Base-by-base conservation (phyloP, 2,329 filamentous ascomycete genomes). In the Zasmidium cellare region DNA sequence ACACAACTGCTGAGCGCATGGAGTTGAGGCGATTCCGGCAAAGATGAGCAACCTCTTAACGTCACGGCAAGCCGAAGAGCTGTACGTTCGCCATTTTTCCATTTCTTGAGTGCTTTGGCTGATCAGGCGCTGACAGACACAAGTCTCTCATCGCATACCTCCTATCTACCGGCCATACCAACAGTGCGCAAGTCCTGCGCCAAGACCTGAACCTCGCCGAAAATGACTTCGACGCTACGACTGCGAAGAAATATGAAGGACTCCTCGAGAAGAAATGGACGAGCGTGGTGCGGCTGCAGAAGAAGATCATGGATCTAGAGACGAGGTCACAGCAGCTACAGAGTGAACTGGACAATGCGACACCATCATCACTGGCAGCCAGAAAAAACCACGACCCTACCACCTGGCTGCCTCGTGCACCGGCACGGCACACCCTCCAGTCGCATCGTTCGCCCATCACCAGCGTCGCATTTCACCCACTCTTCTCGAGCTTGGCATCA, bases 191-290 rank as follows among this genome's bases (percentile, higher is more conserved):
- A 46, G 84, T 88, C 22, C 79, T 97, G 59, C 86, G 91, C 61
- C 82, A 89, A 69, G 92, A 97, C 75, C 78, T 90, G n/a, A 82
- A 83, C 55, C 82, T 96, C 3, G 83, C 86, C 52, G 85, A 89
- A 64, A 62, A 54, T 50, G 81, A 78, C 49, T 92, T 96, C 69
- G 91, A 96, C 72, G 82, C 89, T 61, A 83, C 84, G 18, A 96
- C 91, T 19, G 84, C 88, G 53, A 96, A 96, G 80, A 96, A 96
- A 77, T 97, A 97, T 78, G 92, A 96, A 76, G 90, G 90, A 1
- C 77, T 97, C 24, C 77, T 97, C 65, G 93, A 97, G 82, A 97
- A 96, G 84, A 97, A 97, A 80, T 97, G 93, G 93, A 97, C 93
- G 19, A 94, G 91, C 69, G 89, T 97, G 24, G 92, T 97, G 69